Evolutionary conservation across 768 basidiomycete genomes (phyloP), one percentile per base, ranked within the genome.

Genomic region (Cystobasidium tubakii): DNA sequence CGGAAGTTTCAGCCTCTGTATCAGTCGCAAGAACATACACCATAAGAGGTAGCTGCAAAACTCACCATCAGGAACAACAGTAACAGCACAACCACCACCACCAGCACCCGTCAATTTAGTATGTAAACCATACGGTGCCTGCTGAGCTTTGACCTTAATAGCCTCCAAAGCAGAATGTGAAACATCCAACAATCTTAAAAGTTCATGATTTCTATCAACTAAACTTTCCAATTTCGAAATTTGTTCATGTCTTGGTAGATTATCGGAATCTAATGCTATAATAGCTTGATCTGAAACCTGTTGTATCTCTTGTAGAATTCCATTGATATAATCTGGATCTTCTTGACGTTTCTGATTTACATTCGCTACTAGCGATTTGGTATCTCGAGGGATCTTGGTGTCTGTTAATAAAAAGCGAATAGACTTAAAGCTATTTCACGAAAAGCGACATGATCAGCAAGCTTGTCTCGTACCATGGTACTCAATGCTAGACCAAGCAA

Each of bases 31-130:
- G n/a, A n/a, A n/a, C n/a, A n/a, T n/a, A n/a, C n/a, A n/a, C n/a
- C n/a, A n/a, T n/a, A n/a, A n/a, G n/a, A n/a, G n/a, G n/a, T n/a
- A n/a, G n/a, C n/a, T n/a, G n/a, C n/a, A 1, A 0, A 7, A 82
- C 88, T 76, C 77, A 94, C 95, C 87, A 82, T 97, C 93, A 65
- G 96, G 96, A 65, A 99, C 85, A 42, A 98, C 86, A 15, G 94
- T 95, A 34, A 98, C 92, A 3, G 93, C 89, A 79, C 96, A 98
- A n/a, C 96, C 96, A 29, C 96, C 96, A 46, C 96, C 96, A 34
- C 96, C 96, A 9, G 96, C 95, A 50, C 96, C 96, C 7, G 96
- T 99, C 72, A 99, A 83, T 83, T 97, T 96, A n/a, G 92, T 93
- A 78, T 87, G 87, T 62, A 98, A 83, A 12, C 83, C 82, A 82